phyloP scores from a whole-genome alignment of 202 grass and related monocot species.

The Carex sylvatica region DNA sequence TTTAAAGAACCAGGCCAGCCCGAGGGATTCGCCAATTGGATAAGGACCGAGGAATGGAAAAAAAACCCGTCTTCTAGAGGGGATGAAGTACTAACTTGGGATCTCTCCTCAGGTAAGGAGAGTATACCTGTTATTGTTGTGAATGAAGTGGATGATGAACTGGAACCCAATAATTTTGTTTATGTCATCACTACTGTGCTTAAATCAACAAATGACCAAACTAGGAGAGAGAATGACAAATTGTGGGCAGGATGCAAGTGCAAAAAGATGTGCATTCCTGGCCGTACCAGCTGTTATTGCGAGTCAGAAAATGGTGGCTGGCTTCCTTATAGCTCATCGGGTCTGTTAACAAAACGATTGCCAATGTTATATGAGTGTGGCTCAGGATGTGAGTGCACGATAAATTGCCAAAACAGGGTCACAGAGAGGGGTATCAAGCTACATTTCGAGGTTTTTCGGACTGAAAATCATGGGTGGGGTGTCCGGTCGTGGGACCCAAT shows the following conservation, averaged over 20 bases:
- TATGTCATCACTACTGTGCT: conserved; percentile 42
- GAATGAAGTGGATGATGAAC: conserved; percentile 54
- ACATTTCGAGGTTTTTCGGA: conserved; percentile 60
- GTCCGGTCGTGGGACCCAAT: conserved; percentile 60
- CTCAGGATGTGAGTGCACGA: conserved; percentile 38
- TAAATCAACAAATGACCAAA: background rate
- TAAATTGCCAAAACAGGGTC: conserved; percentile 61
- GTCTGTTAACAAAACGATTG: conserved; percentile 40
- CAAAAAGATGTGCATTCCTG: conserved; percentile 51
- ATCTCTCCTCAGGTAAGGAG: conserved; percentile 57
- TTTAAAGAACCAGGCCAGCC: conserved; percentile 58
- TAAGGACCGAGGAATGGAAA: conserved; percentile 76
- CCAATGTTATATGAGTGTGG: conserved; percentile 61
- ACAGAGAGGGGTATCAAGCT: conserved; percentile 52
- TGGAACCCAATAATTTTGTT: conserved; percentile 41
- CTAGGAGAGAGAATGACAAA: conserved; percentile 22
- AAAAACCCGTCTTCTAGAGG: conserved; percentile 58
- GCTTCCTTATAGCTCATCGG: conserved; percentile 48
- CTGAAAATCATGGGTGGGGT: conserved; percentile 49
- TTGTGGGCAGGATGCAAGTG: conserved; percentile 37
- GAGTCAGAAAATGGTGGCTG: conserved; percentile 41
- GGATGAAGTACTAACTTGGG: conserved; percentile 16
- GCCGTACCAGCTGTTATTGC: conserved; percentile 46
- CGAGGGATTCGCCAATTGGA: conserved; percentile 67
- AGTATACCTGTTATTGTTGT: conserved; percentile 62